These are phyloP conservation scores for Pisolithus marmoratus DNA, from an alignment of 768 basidiomycete species.

Conservation along the genomic window DNA sequence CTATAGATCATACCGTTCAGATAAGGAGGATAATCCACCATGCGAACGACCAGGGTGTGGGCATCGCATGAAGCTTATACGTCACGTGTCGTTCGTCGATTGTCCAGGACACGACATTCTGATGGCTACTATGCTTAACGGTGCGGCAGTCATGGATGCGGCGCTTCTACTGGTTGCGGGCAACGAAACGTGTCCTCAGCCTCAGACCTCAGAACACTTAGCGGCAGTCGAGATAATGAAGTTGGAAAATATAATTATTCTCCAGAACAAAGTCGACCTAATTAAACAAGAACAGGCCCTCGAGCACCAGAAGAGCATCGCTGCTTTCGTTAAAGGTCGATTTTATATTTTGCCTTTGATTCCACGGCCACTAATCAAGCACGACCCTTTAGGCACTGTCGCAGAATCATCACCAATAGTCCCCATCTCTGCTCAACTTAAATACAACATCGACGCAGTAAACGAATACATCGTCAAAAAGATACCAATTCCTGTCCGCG, in stretches of 20 bases:
- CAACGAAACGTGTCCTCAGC: conserved; percentile 98
- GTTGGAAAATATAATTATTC: conserved; percentile 92
- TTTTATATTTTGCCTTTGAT: background rate
- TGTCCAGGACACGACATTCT: conserved; percentile 98
- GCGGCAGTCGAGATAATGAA: conserved; percentile 99
- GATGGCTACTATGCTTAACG: conserved; percentile 99
- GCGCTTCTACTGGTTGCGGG: conserved; percentile 93
- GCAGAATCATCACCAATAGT: conserved; percentile 97
- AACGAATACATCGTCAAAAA: conserved; percentile 98
- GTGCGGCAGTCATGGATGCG: conserved; percentile 99
- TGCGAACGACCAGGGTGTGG: conserved; percentile 94
- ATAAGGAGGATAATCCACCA: conserved; percentile 89
- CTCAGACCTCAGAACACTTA: conserved; percentile 97
- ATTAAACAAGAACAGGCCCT: conserved; percentile 93
- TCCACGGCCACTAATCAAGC: background rate
- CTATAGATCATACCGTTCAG: conserved; percentile 89
- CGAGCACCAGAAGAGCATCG: conserved; percentile 94
- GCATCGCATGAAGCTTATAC: conserved; percentile 82
- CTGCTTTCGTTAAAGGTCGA: conserved; percentile 90
- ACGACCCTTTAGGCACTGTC: conserved; percentile 66
- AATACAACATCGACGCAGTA: conserved; percentile 99
- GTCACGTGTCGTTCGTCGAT: conserved; percentile 99
- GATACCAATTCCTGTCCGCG: conserved; percentile 90
- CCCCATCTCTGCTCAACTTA: conserved; percentile 96
- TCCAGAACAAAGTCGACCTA: conserved; percentile 98